These are phyloP conservation scores for barrel medic (Medicago truncatula) DNA, from an alignment of 306 rosid species.

Conservation along the genomic window DNA sequence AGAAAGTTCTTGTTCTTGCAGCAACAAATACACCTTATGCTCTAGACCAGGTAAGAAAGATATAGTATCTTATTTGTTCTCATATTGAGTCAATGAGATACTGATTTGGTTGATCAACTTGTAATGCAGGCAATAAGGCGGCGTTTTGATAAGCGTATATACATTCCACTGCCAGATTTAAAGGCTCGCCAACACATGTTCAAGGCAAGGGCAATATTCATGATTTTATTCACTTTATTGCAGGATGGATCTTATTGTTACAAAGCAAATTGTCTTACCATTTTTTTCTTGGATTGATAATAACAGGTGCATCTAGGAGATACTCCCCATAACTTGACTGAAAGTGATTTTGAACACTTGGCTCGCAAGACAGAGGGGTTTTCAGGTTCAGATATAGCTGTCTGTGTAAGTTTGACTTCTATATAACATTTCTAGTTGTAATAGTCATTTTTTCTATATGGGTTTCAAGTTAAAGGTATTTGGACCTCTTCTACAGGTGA, in stretches of 20 bases:
- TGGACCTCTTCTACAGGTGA: conserved; percentile 62
- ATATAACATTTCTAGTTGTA: conserved; percentile 22
- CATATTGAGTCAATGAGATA: conserved; percentile 5
- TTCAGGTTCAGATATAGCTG: conserved; percentile 96
- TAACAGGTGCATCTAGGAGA: conserved; percentile 98
- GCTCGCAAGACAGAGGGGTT: conserved; percentile 86
- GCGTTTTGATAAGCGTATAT: conserved; percentile 98
- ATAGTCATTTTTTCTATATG: conserved; percentile 2
- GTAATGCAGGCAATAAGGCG: conserved; percentile 89
- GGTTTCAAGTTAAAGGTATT: conserved; percentile 24
- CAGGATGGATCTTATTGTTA: conserved; percentile 22
- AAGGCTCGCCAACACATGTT: conserved; percentile 99
- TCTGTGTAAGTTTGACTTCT: conserved; percentile 80
- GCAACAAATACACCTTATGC: conserved; percentile 99
- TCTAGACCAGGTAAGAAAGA: conserved; percentile 82
- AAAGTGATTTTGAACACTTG: conserved; percentile 86
- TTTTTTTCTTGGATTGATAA: conserved; percentile 37
- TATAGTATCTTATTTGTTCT: conserved; percentile 26
- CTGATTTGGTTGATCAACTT: conserved; percentile 44
- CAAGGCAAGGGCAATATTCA: conserved; percentile 62
- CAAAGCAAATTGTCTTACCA: conserved; percentile 30
- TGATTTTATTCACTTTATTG: conserved; percentile 25
- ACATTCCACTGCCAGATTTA: conserved; percentile 93
- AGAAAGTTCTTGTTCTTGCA: conserved; percentile 99
- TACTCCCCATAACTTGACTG: conserved; percentile 90